phyloP scores from a whole-genome alignment of 306 rosid species.

The Morella rubra region DNA sequence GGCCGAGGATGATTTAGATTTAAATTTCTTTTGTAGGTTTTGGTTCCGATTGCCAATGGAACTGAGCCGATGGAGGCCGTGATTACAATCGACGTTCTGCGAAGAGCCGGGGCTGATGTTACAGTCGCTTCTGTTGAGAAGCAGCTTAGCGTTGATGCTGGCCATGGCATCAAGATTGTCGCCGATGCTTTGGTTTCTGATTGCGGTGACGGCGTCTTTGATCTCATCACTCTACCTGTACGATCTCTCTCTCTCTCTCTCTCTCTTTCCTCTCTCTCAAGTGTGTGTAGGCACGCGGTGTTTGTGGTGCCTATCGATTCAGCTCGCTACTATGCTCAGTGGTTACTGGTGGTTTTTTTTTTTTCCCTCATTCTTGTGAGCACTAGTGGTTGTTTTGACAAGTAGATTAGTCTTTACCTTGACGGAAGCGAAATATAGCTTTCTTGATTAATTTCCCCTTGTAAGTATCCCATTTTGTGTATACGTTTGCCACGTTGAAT shows the following conservation, averaged over 20 bases:
- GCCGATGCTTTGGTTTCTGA: slow-evolving; percentile 73
- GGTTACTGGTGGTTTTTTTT: background rate
- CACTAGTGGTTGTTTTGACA: background rate
- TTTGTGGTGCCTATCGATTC: background rate
- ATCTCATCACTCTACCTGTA: slow-evolving; percentile 86
- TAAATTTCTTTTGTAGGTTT: slow-evolving; percentile 38
- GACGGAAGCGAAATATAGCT: background rate
- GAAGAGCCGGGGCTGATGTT: slow-evolving; percentile 90
- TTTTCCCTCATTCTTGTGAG: too few species aligned
- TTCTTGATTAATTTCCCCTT: background rate
- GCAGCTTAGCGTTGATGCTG: slow-evolving; percentile 61
- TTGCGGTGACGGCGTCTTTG: slow-evolving; percentile 48
- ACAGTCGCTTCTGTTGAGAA: slow-evolving; percentile 73
- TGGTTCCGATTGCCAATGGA: slow-evolving; percentile 88
- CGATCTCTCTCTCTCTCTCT: background rate
- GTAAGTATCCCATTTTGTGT: background rate
- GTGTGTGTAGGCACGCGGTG: background rate
- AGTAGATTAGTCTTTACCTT: too few species aligned
- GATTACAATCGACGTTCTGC: slow-evolving; percentile 76
- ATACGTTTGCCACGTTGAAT: background rate
- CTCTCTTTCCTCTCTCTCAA: background rate
- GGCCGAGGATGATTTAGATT: background rate
- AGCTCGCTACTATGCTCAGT: background rate
- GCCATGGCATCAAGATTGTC: slow-evolving; percentile 66
- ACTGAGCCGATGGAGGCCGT: slow-evolving; percentile 93